Evolutionary conservation across 495 filamentous ascomycete species (phyloP).

Genomic region (Tuber calosporum): DNA sequence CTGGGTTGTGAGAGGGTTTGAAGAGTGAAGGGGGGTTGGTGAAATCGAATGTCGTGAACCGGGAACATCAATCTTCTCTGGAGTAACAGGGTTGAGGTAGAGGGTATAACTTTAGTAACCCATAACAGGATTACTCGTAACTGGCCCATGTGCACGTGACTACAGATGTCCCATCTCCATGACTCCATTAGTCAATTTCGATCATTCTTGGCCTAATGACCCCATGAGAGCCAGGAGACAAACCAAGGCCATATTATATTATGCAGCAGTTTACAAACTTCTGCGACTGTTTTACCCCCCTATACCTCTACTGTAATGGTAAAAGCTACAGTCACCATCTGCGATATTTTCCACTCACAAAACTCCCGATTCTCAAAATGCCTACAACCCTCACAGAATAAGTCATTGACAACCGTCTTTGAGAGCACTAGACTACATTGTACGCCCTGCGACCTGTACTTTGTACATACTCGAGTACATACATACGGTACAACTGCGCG

Average conservation of each 20-base stretch:
- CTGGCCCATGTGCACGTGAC: not conserved
- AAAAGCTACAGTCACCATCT: not conserved
- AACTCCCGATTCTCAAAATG: not conserved
- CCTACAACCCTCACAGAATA: not conserved
- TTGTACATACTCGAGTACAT: not conserved
- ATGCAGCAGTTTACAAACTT: not conserved
- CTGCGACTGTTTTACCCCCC: not conserved
- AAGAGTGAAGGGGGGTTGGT: not conserved
- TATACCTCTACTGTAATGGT: not conserved
- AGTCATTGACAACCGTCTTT: not conserved
- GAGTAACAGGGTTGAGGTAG: not conserved
- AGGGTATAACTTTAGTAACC: not conserved
- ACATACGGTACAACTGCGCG: not conserved
- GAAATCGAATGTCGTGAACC: not conserved
- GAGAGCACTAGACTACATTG: not conserved
- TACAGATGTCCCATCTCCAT: not conserved
- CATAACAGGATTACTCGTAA: not conserved
- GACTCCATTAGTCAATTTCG: no score
- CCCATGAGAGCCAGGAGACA: not conserved
- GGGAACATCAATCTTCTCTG: not conserved
- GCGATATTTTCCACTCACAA: not conserved
- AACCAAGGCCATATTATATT: not conserved
- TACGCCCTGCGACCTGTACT: not conserved
- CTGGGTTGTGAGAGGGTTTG: not conserved
- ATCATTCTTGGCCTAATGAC: no score